Conservation (phyloP, 169 alveolate genomes). For the Cryptosporidium tyzzeri region DNA sequence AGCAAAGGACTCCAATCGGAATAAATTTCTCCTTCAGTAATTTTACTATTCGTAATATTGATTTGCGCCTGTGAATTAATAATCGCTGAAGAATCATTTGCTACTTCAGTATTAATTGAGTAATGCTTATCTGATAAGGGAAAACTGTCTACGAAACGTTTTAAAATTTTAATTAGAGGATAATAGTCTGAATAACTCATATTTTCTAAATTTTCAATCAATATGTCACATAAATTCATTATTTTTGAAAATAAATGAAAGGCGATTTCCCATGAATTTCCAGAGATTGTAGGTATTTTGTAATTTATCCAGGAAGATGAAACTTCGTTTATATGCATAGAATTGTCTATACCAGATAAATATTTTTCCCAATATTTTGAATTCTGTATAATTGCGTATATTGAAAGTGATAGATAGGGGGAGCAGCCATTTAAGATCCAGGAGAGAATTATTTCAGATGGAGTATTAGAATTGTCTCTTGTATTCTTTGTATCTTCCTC, state of each 20-base stretch:
- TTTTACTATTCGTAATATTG: neutral
- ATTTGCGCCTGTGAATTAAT: neutral
- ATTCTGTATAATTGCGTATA: slow-evolving; percentile 28
- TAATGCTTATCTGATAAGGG: slow-evolving; percentile 26
- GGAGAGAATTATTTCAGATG: slow-evolving; percentile 55
- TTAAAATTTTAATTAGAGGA: slow-evolving; percentile 14
- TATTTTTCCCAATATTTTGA: slow-evolving; percentile 14
- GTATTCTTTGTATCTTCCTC: slow-evolving; percentile 43
- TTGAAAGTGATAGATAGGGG: slow-evolving; percentile 57
- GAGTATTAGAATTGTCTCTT: neutral
- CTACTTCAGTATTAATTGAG: neutral
- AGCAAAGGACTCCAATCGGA: slow-evolving; percentile 68
- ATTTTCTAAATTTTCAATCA: neutral
- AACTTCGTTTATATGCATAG: neutral
- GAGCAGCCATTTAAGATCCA: slow-evolving; percentile 70
- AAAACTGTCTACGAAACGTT: neutral
- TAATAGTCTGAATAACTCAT: neutral
- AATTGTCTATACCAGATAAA: neutral
- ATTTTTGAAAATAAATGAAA: slow-evolving; percentile 4
- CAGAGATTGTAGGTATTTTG: slow-evolving; percentile 30
- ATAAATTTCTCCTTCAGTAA: slow-evolving; percentile 17
- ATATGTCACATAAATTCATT: neutral
- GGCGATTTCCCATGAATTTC: slow-evolving; percentile 67
- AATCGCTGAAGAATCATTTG: neutral
- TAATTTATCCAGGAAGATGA: neutral